Percentiles rank a stretch among this genome's conserved stretches.
These are phyloP conservation scores for Talaromyces sp. DNA, from an alignment of 2,329 filamentous ascomycete genomes.

Conservation along the genomic window DNA sequence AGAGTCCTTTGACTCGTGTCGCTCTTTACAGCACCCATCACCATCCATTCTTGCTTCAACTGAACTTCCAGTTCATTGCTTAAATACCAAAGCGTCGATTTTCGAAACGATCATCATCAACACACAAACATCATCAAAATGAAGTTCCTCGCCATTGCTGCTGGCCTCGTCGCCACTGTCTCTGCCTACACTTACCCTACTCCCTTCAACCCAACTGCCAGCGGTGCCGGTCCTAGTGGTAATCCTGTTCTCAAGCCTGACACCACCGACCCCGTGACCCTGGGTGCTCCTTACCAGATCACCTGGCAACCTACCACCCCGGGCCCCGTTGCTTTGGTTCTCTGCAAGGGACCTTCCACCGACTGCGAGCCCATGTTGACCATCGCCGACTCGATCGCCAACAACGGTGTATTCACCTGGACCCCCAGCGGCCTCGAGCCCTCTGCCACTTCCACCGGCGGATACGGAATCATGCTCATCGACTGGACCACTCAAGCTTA, in stretches of 20 bases:
- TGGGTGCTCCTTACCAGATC: constrained; percentile 53
- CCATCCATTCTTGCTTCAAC: not conserved
- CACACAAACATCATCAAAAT: constrained; percentile 24
- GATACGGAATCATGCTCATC: constrained; percentile 59
- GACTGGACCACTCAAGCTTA: constrained; percentile 55
- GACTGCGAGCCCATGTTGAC: constrained; percentile 50
- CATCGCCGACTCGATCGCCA: constrained; percentile 50
- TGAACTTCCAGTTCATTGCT: not conserved
- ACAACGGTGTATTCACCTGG: constrained; percentile 54
- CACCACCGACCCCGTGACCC: constrained; percentile 51
- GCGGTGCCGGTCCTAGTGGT: constrained; percentile 34
- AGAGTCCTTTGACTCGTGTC: constrained; percentile 14
- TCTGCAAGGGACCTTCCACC: constrained; percentile 54
- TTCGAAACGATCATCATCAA: not conserved
- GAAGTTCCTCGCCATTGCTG: constrained; percentile 36
- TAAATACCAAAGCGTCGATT: not conserved
- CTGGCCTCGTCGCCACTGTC: constrained; percentile 36
- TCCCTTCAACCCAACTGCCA: constrained; percentile 29
- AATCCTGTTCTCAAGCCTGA: constrained; percentile 53
- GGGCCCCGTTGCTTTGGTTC: constrained; percentile 50
- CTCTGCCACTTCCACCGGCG: constrained; percentile 47
- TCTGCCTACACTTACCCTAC: constrained; percentile 29
- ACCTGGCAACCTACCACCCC: constrained; percentile 48
- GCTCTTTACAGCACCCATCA: constrained; percentile 11
- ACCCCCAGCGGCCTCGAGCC: constrained; percentile 46